Evolutionary conservation across 805 yeast genomes (phyloP), one percentile per base, ranked within the genome.

Genomic region (Candida hispaniensis): DNA sequence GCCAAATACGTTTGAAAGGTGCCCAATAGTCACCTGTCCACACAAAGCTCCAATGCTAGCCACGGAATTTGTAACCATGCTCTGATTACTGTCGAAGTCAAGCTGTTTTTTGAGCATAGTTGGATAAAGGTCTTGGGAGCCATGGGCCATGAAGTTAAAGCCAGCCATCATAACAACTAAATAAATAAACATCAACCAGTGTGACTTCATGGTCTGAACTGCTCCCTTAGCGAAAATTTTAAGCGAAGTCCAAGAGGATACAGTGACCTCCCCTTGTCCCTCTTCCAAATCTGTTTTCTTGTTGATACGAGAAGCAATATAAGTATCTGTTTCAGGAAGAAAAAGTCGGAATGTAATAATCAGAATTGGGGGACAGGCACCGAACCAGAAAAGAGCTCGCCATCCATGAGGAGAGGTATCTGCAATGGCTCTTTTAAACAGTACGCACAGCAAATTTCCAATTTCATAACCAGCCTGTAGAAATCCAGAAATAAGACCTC

Each of bases 381-480:
- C 66, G 49, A 79, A 76, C 85, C 85, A 78, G 55, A 73, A 77
- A 26, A 76, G 57, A 1, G 80, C 66, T 48, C 82, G 63, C 88
- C 88, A 78, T 5, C 69, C 66, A 43, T 73, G 69, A 3, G 56
- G 47, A 4, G 67, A 52, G 40, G 66, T 66, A 38, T 64, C 61
- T 4, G 46, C 48, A 40, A 75, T 60, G 7, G 81, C 83, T 42
- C 82, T 63, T 49, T 60, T 69, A 58, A 77, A 77, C n/a, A 72
- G 58, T 18, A 71, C 76, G 1, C 73, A 79, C 15, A 75, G 59
- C 35, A 77, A 63, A 47, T 73, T 75, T 9, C 85, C 86, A 43
- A 76, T 62, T 7, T 79, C 76, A 45, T 77, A 82, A 42, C 93
- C 93, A 52, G 80, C 79, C 56, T 81, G 93, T 51, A 82, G 70